A percentile compares a stretch with the other conserved stretches of the same genome.
Conservation (phyloP, 176 grass and related monocot species). For the Chrysopogon serrulatus region DNA sequence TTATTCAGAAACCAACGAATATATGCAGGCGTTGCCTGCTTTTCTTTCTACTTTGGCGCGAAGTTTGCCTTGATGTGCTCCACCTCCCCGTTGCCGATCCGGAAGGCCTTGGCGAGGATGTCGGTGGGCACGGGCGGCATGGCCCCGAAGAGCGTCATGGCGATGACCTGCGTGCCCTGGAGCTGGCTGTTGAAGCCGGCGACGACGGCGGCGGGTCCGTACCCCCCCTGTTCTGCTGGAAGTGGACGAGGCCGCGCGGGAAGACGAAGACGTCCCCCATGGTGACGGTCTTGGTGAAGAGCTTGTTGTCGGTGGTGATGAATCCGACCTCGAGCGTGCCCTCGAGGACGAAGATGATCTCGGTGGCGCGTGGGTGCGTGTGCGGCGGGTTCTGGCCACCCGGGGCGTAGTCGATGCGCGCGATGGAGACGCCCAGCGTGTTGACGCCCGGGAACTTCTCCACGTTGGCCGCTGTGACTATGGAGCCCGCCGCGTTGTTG, state of each 20-base stretch:
- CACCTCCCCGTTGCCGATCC: conserved; percentile 18
- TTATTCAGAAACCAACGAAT: neutral
- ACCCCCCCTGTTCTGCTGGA: conserved; percentile 74
- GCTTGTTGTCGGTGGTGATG: conserved; percentile 64
- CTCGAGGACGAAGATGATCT: conserved; percentile 72
- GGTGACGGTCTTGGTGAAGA: conserved; percentile 47
- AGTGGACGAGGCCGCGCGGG: conserved; percentile 65
- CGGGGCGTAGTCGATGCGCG: conserved; percentile 66
- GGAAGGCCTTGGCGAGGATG: conserved; percentile 66
- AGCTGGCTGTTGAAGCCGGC: conserved; percentile 82
- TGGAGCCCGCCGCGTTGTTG: conserved; percentile 29
- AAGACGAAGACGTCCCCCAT: conserved; percentile 70
- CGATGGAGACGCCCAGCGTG: conserved; percentile 74
- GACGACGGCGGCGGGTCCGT: conserved; percentile 34
- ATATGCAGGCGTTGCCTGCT: neutral
- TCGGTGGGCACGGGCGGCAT: conserved; percentile 30
- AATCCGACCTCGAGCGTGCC: conserved; percentile 74
- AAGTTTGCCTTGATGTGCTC: conserved; percentile 46
- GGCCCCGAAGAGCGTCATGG: conserved; percentile 49
- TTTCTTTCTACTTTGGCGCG: conserved; percentile 16
- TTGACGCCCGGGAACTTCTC: conserved; percentile 55
- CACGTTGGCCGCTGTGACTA: conserved; percentile 56
- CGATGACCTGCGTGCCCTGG: conserved; percentile 60
- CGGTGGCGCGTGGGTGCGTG: conserved; percentile 77
- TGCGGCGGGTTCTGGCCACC: conserved; percentile 67